Base-by-base conservation (phyloP, 371 early-diverging fungal genomes). In the Capniomyces stellatus region DNA sequence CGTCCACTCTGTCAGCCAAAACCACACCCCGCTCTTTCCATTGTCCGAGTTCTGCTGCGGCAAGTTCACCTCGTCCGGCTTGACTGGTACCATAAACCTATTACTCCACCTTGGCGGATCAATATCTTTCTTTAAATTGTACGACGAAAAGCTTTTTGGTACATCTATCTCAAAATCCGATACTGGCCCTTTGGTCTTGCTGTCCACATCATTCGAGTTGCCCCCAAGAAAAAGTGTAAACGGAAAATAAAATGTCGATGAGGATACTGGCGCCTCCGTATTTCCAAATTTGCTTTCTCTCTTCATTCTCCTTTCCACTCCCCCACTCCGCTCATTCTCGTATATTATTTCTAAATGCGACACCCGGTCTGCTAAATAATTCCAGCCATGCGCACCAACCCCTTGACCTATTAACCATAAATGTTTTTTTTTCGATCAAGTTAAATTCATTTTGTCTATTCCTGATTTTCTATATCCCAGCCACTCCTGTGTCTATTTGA, bases 1-100 rank as follows among this genome's bases (percentile, higher is more conserved):
- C 23, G 74, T 71, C 88, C 88, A 88, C 43, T 88, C 88, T 2
- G 81, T 82, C 30, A 85, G 50, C 88, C 88, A 88, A 59, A 79
- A 88, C 86, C 86, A 88, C 15, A 61, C 50, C 23, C 29, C 41
- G 8, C 3, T 19, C 6, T 4, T 4, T 21, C 25, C 29, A 6
- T 8, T 8, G 2, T 8, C 18, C 10, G 13, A 8, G 18, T 8
- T 29, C 29, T 35, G n/a, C 2, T 39, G 56, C 19, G 49, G 51
- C 21, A 56, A 22, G 1, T 3, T 15, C 4, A 56, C 43, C 13
- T 51, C 51, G n/a, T 43, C 44, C 23, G 52, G 42, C 12, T 30
- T 21, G 15, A 31, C 28, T 4, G 56, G 49, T 24, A 43, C 46
- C 15, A 35, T 19, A 2, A 21, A 30, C 8, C 3, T 4, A 35